Evolutionary conservation across 805 yeast species (phyloP), one percentile per base, ranked within the genome.

Genomic region (Zygosaccharomyces rouxii): DNA sequence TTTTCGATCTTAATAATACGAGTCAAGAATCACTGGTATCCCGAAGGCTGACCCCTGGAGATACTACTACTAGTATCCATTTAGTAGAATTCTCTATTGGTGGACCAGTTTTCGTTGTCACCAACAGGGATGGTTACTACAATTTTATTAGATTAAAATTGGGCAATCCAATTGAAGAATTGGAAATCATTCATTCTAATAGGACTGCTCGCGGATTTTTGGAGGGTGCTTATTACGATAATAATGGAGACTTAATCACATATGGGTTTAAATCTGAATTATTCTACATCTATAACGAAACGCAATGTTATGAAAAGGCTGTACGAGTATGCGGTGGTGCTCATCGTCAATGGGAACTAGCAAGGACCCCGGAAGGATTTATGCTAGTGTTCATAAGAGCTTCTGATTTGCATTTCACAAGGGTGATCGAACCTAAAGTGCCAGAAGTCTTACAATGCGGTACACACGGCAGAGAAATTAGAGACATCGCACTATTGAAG

Each of bases 381-480:
- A 70, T 75, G 40, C 78, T 88, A 53, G 69, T 74, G 19, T 86
- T 79, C 60, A 79, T 86, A 10, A 80, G 81, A 62, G 76, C 83
- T 22, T 73, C 84, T 4, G 65, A 70, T 14, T 62, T 83, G 35
- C 66, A 68, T 43, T 56, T 78, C 19, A 72, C 74, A 47, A 56
- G 49, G 52, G 67, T 65, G 49, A 56, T 61, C 30, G 55, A 53
- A 30, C 54, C 63, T 1, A 14, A 33, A 0, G 48, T 55, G 3
- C 70, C 71, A 3, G 61, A 65, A 21, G 51, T 72, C 7, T 58
- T 83, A 22, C 71, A 71, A 30, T 69, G 74, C 7, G 97, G 97
- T 0, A 75, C 88, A 0, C 98, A 94, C 65, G 99, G 99, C 0
- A 76, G 98, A 53, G 99, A 94, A 65, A 79, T 92, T 5, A 74